These are phyloP conservation scores for Pyracantha coccinea DNA, from an alignment of 331 rosid genomes.

Conservation along the genomic window DNA sequence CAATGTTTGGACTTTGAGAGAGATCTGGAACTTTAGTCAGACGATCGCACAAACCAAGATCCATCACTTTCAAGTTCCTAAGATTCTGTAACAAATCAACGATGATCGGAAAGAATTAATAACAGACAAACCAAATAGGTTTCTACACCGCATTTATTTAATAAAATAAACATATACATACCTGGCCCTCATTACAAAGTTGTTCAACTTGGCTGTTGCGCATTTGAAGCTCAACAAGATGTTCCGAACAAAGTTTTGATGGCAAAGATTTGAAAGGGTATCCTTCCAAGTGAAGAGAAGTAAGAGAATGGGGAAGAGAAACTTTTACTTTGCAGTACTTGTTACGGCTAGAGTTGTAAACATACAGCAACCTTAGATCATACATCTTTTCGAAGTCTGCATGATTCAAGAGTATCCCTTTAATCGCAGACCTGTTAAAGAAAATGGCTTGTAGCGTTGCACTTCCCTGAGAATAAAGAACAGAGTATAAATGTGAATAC, in stretches of 20 bases:
- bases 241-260: no score
- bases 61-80: neutral
- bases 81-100: neutral
- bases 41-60: neutral
- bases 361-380: conserved; percentile 21
- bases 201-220: neutral
- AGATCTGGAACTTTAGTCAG: neutral
- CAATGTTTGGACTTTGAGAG: neutral
- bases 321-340: no score
- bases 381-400: conserved; percentile 18
- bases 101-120: neutral
- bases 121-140: neutral
- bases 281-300: no score
- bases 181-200: conserved; percentile 12
- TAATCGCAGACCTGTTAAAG: neutral
- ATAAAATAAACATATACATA: neutral
- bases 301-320: no score
- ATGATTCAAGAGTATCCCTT: neutral
- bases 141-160: no score
- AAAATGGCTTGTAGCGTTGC: neutral
- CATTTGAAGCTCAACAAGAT: no score
- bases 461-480: neutral
- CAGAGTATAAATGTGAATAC: neutral
- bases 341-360: neutral
- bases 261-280: no score